Percentiles rank a stretch among this genome's conserved stretches.
Conservation (phyloP, 2,329 filamentous ascomycete genomes). For the Exophiala spinifera region DNA sequence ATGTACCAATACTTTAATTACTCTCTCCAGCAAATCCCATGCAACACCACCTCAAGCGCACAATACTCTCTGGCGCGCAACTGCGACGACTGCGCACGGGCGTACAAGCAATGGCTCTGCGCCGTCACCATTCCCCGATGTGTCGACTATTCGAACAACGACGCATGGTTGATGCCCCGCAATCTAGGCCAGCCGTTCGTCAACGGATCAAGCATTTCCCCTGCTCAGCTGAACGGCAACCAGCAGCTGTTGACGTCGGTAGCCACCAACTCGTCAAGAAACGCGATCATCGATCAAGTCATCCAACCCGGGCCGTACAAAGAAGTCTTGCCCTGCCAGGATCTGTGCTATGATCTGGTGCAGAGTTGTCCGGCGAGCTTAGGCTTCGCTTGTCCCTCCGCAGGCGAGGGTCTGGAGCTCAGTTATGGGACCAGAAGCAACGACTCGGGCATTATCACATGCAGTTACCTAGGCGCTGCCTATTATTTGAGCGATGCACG, state of each 20-base stretch:
- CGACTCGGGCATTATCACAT: constrained; percentile 45
- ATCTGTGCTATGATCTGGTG: constrained; percentile 82
- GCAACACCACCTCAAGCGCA: constrained; percentile 69
- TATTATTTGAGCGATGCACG: constrained; percentile 47
- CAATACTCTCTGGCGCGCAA: constrained; percentile 76
- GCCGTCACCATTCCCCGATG: constrained; percentile 89
- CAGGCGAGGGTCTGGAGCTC: constrained; percentile 45
- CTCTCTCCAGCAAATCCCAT: constrained; percentile 78
- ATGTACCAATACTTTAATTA: constrained; percentile 78
- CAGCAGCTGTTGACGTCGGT: constrained; percentile 31
- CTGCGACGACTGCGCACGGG: constrained; percentile 71
- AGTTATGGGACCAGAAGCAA: constrained; percentile 49
- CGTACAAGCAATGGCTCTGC: constrained; percentile 95
- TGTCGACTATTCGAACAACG: constrained; percentile 68
- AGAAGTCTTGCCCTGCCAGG: constrained; percentile 83
- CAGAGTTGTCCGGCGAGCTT: constrained; percentile 77
- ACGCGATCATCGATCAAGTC: constrained; percentile 65
- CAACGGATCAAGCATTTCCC: constrained; percentile 59
- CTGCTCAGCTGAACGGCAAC: constrained; percentile 12
- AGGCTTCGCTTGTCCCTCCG: constrained; percentile 69
- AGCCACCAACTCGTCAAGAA: constrained; percentile 60
- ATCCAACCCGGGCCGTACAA: constrained; percentile 88
- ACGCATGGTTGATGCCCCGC: constrained; percentile 61
- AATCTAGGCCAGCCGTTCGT: constrained; percentile 70
- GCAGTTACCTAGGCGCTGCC: constrained; percentile 62